A percentile compares a stretch with the other conserved stretches of the same genome.
Conservation (phyloP, 164 flowering plant species). For the Euptelea pleiosperma region DNA sequence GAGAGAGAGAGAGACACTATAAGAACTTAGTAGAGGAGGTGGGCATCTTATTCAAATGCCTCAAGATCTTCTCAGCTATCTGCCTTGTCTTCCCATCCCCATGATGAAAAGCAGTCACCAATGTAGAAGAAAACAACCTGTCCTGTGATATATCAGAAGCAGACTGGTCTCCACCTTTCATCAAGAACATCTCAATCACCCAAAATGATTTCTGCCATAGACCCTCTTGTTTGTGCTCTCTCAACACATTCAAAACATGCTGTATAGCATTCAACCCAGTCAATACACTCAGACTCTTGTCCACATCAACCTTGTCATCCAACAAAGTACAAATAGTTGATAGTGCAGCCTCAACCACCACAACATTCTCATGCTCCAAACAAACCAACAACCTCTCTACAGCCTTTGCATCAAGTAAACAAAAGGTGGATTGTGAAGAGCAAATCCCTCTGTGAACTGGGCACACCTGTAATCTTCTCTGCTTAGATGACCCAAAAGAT, state of each 20-base stretch:
- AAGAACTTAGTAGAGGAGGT: slow-evolving; percentile 19
- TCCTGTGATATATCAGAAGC: slow-evolving; percentile 56
- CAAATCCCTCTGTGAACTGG: slow-evolving; percentile 71
- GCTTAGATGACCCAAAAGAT: slow-evolving; percentile 27
- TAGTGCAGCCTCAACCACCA: slow-evolving; percentile 68
- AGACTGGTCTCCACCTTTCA: slow-evolving; percentile 47
- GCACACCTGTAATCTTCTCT: slow-evolving; percentile 35
- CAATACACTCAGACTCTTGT: slow-evolving; percentile 50
- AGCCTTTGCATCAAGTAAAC: slow-evolving; percentile 64
- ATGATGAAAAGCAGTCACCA: slow-evolving; percentile 61
- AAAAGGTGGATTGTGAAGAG: slow-evolving; percentile 66
- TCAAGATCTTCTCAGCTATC: slow-evolving; percentile 68
- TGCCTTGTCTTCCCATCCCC: slow-evolving; percentile 53
- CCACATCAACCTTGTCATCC: slow-evolving; percentile 66
- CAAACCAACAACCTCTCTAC: slow-evolving; percentile 55
- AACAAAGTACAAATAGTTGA: slow-evolving; percentile 64
- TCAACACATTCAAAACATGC: slow-evolving; percentile 53
- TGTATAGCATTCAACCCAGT: slow-evolving; percentile 35
- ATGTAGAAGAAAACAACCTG: slow-evolving; percentile 45
- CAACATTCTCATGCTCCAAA: slow-evolving; percentile 56
- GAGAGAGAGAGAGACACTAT: too few relatives aligned
- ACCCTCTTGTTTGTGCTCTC: slow-evolving; percentile 48
- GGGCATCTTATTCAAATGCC: slow-evolving; percentile 59
- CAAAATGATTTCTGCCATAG: slow-evolving; percentile 62
- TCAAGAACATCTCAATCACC: slow-evolving; percentile 64